These are phyloP conservation scores for Helminthosporium solani DNA, from an alignment of 2,329 filamentous ascomycete species.

Conservation along the genomic window DNA sequence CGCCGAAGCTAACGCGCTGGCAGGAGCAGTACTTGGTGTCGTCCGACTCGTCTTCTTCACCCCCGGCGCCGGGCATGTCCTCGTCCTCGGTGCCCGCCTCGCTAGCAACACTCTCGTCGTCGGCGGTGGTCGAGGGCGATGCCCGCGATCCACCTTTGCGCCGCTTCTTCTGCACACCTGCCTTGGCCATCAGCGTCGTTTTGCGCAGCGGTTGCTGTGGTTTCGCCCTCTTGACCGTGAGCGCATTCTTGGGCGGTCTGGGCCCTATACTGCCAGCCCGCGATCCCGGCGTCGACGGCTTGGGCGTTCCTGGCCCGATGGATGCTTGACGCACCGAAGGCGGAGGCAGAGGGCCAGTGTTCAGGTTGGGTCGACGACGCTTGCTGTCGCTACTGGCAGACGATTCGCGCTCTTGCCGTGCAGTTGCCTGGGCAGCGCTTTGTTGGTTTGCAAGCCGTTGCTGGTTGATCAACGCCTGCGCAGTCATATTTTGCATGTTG, in stretches of 20 bases:
- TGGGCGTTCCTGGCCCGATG: constrained; percentile 64
- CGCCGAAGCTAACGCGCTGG: constrained; percentile 79
- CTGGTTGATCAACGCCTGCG: constrained; percentile 40
- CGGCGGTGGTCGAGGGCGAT: constrained; percentile 47
- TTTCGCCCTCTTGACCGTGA: constrained; percentile 56
- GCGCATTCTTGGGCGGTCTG: constrained; percentile 47
- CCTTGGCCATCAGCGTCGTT: constrained; percentile 36
- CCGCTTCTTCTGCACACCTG: constrained; percentile 40
- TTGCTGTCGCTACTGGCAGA: constrained; percentile 58
- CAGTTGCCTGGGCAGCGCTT: constrained; percentile 31
- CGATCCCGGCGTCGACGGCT: constrained; percentile 54
- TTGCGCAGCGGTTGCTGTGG: constrained; percentile 52
- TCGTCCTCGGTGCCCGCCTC: constrained; percentile 44
- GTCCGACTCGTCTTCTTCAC: constrained; percentile 68
- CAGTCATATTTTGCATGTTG: constrained; percentile 39
- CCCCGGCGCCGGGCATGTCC: constrained; percentile 55
- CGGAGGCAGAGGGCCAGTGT: constrained; percentile 54
- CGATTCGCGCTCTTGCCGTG: constrained; percentile 52
- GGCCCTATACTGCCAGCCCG: constrained; percentile 63
- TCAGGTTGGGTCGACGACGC: constrained; percentile 58
- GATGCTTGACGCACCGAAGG: constrained; percentile 62
- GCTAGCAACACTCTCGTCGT: constrained; percentile 57
- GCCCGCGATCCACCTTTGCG: constrained; percentile 40
- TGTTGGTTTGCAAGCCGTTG: constrained; percentile 40
- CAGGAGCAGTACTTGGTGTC: constrained; percentile 79